Conservation (phyloP, 108 stramenopile genomes). For the Pseudonitzschia multiseries region DNA sequence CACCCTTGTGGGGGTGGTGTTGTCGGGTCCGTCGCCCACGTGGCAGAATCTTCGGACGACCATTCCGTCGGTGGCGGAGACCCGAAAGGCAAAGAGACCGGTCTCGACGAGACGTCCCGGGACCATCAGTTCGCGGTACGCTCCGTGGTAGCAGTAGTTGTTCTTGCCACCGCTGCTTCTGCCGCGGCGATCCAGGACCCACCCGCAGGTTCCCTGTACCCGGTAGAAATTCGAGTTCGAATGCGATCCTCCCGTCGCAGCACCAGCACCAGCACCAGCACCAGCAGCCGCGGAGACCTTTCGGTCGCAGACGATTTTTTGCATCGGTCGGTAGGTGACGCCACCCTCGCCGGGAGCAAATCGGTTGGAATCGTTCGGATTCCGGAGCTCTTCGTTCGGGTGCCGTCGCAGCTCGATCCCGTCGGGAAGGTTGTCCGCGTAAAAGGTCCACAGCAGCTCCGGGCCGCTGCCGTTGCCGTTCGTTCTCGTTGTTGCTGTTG, state of each 20-base stretch:
- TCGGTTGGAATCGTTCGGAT: neutral
- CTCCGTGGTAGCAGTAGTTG: neutral
- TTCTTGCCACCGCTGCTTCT: neutral
- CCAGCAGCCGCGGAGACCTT: neutral
- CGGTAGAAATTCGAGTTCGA: slow-evolving; percentile 4
- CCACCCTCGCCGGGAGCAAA: neutral
- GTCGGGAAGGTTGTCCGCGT: neutral
- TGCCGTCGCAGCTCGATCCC: slow-evolving; percentile 8
- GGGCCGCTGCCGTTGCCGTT: no score
- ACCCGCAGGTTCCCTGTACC: slow-evolving; percentile 6
- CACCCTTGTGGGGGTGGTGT: no score
- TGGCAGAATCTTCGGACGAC: neutral
- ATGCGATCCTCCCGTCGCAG: no score
- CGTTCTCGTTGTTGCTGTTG: no score
- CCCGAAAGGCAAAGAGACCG: slow-evolving; percentile 8
- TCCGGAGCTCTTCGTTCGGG: slow-evolving; percentile 1
- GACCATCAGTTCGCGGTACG: slow-evolving; percentile 1
- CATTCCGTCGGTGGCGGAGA: neutral
- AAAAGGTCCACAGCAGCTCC: neutral
- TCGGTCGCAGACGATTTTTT: slow-evolving; percentile 12
- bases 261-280: no score
- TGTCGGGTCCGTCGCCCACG: neutral
- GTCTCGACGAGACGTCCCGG: neutral
- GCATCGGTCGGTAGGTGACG: neutral
- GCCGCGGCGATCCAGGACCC: slow-evolving; percentile 4